Percentiles rank a stretch among this genome's conserved stretches.
Evolutionary conservation across 352 stramenopile genomes (phyloP).

Genomic region (Chrysophaeum taylorii): DNA sequence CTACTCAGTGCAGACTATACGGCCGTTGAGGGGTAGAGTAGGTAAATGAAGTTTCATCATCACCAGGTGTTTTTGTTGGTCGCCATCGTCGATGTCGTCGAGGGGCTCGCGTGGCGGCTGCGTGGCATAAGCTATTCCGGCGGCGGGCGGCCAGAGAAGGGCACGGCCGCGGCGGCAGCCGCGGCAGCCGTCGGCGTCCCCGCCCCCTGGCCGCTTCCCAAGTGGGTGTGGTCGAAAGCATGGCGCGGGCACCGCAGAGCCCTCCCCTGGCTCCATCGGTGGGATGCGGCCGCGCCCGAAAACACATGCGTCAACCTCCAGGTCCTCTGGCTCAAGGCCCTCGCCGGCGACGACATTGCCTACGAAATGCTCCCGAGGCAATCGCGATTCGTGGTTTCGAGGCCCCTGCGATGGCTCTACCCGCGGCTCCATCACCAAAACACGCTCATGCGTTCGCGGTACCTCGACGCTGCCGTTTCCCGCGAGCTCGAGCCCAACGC

Average conservation of each 20-base stretch:
- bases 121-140: too few relatives aligned
- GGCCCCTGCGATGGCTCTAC: neutral
- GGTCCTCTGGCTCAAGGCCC: constrained; percentile 10
- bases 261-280: neutral
- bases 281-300: neutral
- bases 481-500: neutral
- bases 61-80: too few relatives aligned
- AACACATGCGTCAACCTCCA: constrained; percentile 11
- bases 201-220: neutral
- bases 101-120: too few relatives aligned
- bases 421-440: constrained; percentile 10
- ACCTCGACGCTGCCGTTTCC: neutral
- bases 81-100: too few relatives aligned
- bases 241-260: neutral
- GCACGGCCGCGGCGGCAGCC: too few relatives aligned
- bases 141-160: too few relatives aligned
- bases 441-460: neutral
- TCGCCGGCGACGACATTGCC: neutral
- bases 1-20: too few relatives aligned
- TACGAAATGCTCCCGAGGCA: neutral
- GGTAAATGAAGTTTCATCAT: too few relatives aligned
- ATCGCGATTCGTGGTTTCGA: neutral
- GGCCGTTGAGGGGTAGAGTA: too few relatives aligned
- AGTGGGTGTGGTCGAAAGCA: neutral
- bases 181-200: neutral